phyloP scores from a whole-genome alignment of 768 basidiomycete genomes.

The Trametes cingulata region DNA sequence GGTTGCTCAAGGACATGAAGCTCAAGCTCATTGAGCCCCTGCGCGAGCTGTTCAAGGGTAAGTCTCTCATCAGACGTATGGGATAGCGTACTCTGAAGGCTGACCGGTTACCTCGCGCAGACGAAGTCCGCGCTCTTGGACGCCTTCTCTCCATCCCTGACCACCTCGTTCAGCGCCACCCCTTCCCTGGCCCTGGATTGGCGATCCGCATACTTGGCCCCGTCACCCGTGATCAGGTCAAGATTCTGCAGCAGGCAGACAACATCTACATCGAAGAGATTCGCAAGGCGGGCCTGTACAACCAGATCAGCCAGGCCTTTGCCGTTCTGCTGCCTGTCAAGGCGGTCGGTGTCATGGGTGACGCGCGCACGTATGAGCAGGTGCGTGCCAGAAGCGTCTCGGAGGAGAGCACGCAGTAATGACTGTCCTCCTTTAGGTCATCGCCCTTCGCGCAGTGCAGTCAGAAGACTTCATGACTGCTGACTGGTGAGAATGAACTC shows the following conservation, averaged over 20 bases:
- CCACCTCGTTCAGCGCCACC: slow-evolving; percentile 93
- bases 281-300: slow-evolving; percentile 86
- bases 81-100: neutral
- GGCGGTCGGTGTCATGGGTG: slow-evolving; percentile 98
- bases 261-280: slow-evolving; percentile 98
- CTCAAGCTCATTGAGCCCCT: slow-evolving; percentile 98
- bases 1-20: slow-evolving; percentile 95
- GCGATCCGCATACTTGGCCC: slow-evolving; percentile 98
- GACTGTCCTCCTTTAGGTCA: slow-evolving; percentile 54
- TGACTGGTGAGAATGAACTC: slow-evolving; percentile 73
- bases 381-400: slow-evolving; percentile 35
- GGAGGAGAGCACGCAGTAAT: neutral
- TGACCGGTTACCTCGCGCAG: slow-evolving; percentile 40
- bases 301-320: slow-evolving; percentile 94
- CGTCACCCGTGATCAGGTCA: slow-evolving; percentile 91
- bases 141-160: slow-evolving; percentile 89
- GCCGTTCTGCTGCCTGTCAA: slow-evolving; percentile 94
- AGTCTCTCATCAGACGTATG: neutral
- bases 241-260: slow-evolving; percentile 89
- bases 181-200: slow-evolving; percentile 97
- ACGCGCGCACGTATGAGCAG: slow-evolving; percentile 95
- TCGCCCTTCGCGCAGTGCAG: slow-evolving; percentile 91
- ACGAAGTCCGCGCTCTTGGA: slow-evolving; percentile 94
- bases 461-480: slow-evolving; percentile 99
- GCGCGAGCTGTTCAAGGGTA: slow-evolving; percentile 97